phyloP scores from a whole-genome alignment of 1,139 yeast genomes.

The Meyerozyma guilliermondii region DNA sequence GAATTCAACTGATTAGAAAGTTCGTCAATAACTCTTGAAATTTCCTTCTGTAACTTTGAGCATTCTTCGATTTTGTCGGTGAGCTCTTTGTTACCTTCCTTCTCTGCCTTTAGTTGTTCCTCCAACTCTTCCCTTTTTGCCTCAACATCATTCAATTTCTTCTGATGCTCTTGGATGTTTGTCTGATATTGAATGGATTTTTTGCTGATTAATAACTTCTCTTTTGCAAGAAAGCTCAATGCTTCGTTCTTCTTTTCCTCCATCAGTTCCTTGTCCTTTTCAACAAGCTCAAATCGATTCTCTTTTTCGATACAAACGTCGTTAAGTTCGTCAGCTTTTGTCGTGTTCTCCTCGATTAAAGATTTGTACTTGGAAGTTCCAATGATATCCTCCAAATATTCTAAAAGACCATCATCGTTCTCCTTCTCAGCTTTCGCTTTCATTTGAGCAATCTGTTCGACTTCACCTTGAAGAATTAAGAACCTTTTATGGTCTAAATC shows the following conservation, averaged over 20 bases:
- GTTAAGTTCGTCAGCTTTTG: conserved; percentile 63
- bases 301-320: conserved; percentile 81
- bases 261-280: conserved; percentile 64
- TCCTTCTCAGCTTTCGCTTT: conserved; percentile 93
- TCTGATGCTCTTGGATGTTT: conserved; percentile 36
- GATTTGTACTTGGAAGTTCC: conserved; percentile 86
- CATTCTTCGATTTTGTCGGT: conserved; percentile 37
- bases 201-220: conserved; percentile 54
- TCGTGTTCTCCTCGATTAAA: conserved; percentile 61
- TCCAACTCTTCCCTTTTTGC: conserved; percentile 30
- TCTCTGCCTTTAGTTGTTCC: conserved; percentile 43
- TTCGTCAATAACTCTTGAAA: conserved; percentile 25
- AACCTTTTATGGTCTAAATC: conserved; percentile 95
- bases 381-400: conserved; percentile 92
- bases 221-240: conserved; percentile 56
- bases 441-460: conserved; percentile 98
- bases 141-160: conserved; percentile 35
- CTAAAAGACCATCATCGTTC: conserved; percentile 88
- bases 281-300: conserved; percentile 72
- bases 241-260: conserved; percentile 73
- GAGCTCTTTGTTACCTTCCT: conserved; percentile 39
- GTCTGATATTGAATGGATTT: conserved; percentile 57
- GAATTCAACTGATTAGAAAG: conserved; percentile 25
- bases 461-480: conserved; percentile 94
- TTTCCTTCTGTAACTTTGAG: conserved; percentile 28